phyloP scores from a whole-genome alignment of 441 rosid genomes.

The Hura crepitans region DNA sequence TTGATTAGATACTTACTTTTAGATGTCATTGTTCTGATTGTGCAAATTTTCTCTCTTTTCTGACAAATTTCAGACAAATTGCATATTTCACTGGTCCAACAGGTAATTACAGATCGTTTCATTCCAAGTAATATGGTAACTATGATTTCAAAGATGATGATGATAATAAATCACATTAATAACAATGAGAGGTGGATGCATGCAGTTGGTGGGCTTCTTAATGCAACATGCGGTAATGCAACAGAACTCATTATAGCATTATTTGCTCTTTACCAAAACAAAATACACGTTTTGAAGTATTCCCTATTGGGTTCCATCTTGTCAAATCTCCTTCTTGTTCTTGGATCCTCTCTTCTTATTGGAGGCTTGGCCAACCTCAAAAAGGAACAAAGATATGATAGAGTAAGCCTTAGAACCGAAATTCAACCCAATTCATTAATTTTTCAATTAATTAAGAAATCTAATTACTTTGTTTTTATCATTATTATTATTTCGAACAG shows the following conservation, averaged over 20 bases:
- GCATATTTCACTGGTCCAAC: constrained; percentile 81
- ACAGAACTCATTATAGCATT: constrained; percentile 86
- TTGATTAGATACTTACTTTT: background rate
- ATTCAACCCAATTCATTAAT: background rate
- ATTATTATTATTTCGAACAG: constrained; percentile 43
- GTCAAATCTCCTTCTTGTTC: constrained; percentile 89
- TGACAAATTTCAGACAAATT: constrained; percentile 56
- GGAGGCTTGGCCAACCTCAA: constrained; percentile 78
- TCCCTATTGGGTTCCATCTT: constrained; percentile 85
- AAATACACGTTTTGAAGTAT: constrained; percentile 69
- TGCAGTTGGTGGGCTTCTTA: constrained; percentile 85
- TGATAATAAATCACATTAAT: too few species aligned
- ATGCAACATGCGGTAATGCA: constrained; percentile 96
- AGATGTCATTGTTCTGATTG: background rate
- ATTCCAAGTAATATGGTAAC: too few species aligned
- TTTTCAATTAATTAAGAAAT: background rate
- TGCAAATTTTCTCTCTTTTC: background rate
- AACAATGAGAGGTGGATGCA: background rate
- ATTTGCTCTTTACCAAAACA: constrained; percentile 60
- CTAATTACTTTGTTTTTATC: constrained; percentile 1
- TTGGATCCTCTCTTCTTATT: constrained; percentile 84
- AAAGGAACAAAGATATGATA: constrained; percentile 65
- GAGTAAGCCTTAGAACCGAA: constrained; percentile 49
- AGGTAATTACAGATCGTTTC: too few species aligned
- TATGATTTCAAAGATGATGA: too few species aligned